Percentiles rank a stretch among this genome's conserved stretches.
phyloP scores from a whole-genome alignment of 1,139 yeast species.

The Zygoascus meyerae region DNA sequence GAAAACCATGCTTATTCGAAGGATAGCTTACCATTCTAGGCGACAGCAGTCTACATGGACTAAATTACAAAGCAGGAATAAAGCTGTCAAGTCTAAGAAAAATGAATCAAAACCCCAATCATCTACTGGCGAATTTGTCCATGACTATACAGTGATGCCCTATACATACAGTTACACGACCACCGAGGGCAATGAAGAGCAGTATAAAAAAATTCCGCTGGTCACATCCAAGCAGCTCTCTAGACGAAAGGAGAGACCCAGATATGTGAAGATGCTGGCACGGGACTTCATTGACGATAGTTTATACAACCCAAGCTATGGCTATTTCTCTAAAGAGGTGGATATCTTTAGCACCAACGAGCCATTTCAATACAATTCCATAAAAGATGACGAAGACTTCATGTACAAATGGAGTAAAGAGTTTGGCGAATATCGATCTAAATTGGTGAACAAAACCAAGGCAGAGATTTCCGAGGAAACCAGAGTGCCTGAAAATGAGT shows the following conservation, averaged over 20 bases:
- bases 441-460: slow-evolving; percentile 15
- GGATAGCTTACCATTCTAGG: background rate
- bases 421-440: slow-evolving; percentile 52
- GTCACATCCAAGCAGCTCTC: slow-evolving; percentile 46
- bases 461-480: background rate
- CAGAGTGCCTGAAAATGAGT: slow-evolving; percentile 23
- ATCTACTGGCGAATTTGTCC: slow-evolving; percentile 9
- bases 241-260: slow-evolving; percentile 49
- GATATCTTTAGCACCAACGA: slow-evolving; percentile 53
- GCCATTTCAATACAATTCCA: slow-evolving; percentile 50
- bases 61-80: slow-evolving; percentile 9
- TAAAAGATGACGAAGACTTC: slow-evolving; percentile 64
- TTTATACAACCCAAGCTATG: slow-evolving; percentile 72
- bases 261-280: slow-evolving; percentile 58
- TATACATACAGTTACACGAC: slow-evolving; percentile 23
- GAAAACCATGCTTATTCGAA: too few species aligned
- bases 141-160: slow-evolving; percentile 24
- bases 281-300: slow-evolving; percentile 84
- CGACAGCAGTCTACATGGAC: slow-evolving; percentile 16
- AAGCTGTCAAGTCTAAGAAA: background rate
- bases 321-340: slow-evolving; percentile 73
- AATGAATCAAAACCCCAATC: background rate
- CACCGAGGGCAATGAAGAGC: slow-evolving; percentile 29
- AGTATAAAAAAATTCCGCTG: slow-evolving; percentile 43
- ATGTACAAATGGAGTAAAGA: slow-evolving; percentile 62